phyloP scores from a whole-genome alignment of 495 filamentous ascomycete species.

The Penicillium desertorum region DNA sequence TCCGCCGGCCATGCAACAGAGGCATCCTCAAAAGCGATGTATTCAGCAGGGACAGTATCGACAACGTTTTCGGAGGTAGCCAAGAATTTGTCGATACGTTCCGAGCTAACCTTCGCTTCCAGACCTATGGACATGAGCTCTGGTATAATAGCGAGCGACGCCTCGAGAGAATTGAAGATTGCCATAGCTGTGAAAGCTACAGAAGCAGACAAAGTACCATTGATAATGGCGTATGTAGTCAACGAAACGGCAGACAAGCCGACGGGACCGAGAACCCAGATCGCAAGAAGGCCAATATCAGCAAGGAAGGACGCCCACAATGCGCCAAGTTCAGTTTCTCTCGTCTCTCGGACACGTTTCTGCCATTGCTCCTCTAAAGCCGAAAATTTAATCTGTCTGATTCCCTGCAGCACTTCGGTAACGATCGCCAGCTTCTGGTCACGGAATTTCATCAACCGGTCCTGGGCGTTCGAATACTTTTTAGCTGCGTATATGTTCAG shows the following conservation, averaged over 20 bases:
- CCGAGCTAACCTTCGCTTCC: constrained; percentile 72
- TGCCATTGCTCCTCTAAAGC: constrained; percentile 81
- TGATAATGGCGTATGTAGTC: constrained; percentile 61
- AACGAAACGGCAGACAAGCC: constrained; percentile 71
- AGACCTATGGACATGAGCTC: constrained; percentile 66
- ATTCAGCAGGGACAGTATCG: constrained; percentile 52
- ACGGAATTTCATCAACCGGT: constrained; percentile 72
- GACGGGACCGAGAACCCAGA: constrained; percentile 76
- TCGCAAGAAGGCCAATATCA: constrained; percentile 53
- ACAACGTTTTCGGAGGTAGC: constrained; percentile 61
- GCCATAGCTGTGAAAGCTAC: constrained; percentile 80
- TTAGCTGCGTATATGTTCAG: constrained; percentile 69
- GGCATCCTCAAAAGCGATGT: constrained; percentile 66
- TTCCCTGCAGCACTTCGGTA: constrained; percentile 78
- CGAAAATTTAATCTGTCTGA: constrained; percentile 87
- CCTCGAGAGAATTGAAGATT: constrained; percentile 70
- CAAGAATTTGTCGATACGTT: constrained; percentile 73
- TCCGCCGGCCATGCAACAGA: constrained; percentile 73
- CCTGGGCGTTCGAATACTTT: constrained; percentile 63
- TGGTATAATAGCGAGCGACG: constrained; percentile 66
- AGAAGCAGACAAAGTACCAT: constrained; percentile 65
- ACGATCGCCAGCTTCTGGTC: constrained; percentile 77
- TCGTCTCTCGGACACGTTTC: constrained; percentile 62
- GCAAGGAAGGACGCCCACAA: constrained; percentile 65
- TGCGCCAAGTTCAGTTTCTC: constrained; percentile 63